Conservation (phyloP, 768 basidiomycete species). For the Suillus subluteus region DNA sequence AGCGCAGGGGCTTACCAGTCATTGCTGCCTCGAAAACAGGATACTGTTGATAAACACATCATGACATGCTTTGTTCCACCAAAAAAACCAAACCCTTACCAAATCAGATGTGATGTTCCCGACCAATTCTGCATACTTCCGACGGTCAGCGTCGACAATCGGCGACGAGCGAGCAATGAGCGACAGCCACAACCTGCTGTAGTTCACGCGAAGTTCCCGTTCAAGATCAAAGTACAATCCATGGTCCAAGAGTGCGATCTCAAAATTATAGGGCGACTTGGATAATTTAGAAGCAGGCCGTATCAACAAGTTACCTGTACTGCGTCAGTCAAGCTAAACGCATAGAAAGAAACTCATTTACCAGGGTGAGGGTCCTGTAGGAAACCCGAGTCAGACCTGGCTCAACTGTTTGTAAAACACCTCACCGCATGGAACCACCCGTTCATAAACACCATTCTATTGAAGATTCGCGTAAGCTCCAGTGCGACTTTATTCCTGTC, state of each 20-base stretch:
- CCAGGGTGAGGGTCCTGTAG: conserved; percentile 86
- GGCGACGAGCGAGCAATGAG: conserved; percentile 77
- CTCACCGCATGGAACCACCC: conserved; percentile 87
- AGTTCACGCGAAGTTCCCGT: conserved; percentile 76
- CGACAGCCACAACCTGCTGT: conserved; percentile 89
- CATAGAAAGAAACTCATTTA: conserved; percentile 29
- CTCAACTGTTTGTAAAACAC: conserved; percentile 12
- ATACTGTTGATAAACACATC: conserved; percentile 54
- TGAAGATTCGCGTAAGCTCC: conserved; percentile 90
- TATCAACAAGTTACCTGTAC: conserved; percentile 85
- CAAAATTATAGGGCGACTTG: conserved; percentile 90
- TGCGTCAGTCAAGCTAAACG: conserved; percentile 9
- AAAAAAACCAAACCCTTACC: conserved; percentile 45
- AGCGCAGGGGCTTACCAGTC: conserved; percentile 52
- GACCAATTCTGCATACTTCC: conserved; percentile 87
- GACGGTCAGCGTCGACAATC: conserved; percentile 64
- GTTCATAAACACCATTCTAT: conserved; percentile 93
- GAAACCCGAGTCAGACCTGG: conserved; percentile 3
- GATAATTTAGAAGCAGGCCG: conserved; percentile 67
- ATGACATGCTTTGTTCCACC: conserved; percentile 3
- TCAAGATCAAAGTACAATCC: conserved; percentile 94
- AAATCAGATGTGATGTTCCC: conserved; percentile 90
- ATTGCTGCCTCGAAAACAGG: conserved; percentile 95
- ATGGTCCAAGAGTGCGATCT: conserved; percentile 93
- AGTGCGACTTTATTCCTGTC: conserved; percentile 93